Base-by-base conservation (phyloP, 148 eudicot genomes). In the Fagopyrum homotropicum region DNA sequence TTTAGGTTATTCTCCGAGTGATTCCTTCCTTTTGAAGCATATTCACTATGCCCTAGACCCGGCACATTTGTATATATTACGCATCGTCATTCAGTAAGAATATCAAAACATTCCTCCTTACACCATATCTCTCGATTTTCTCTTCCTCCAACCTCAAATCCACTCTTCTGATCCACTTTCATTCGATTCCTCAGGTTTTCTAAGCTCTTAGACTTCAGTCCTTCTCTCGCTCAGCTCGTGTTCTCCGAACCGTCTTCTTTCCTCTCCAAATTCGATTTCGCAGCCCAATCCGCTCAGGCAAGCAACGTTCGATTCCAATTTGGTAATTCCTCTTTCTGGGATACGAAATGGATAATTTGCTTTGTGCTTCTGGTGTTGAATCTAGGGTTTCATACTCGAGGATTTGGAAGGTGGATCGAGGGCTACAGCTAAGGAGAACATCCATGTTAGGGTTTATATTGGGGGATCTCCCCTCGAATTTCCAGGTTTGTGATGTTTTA, bases 201-300 rank as follows among this genome's bases (percentile, higher is more conserved):
- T 63, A 97, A 92, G 89, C 79, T 95, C 19, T 60, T 86, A 83
- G 85, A 92, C 43, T 82, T 80, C 73, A 69, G 85, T 72, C 90
- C 89, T 9, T 60, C 68, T 10, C 78, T 95, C 46, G 88, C 90
- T n/a, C 73, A 80, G 54, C 81, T 82, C 6, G 60, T 95, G 61
- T 92, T 77, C 86, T 54, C 78, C 14, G 75, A 85, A 45, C 97
- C 97, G 14, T 29, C 82, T 4, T 57, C 84, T 1, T 84, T 77
- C 79, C 76, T 92, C 78, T 88, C 85, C 26, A 78, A 81, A 64
- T 90, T 90, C 48, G 96, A 95, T 73, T 75, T 82, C 75, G 85
- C 92, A 6, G 93, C 94, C 64, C 10, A 81, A 60, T 81, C 83
- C 73, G 98, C 92, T 76, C 98, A 94, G 97, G 98, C 85, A 75